Percentiles rank a stretch among this genome's conserved stretches.
These are phyloP conservation scores for Dictyostelium discoideum DNA, from an alignment of 78 protist species.

Conservation along the genomic window DNA sequence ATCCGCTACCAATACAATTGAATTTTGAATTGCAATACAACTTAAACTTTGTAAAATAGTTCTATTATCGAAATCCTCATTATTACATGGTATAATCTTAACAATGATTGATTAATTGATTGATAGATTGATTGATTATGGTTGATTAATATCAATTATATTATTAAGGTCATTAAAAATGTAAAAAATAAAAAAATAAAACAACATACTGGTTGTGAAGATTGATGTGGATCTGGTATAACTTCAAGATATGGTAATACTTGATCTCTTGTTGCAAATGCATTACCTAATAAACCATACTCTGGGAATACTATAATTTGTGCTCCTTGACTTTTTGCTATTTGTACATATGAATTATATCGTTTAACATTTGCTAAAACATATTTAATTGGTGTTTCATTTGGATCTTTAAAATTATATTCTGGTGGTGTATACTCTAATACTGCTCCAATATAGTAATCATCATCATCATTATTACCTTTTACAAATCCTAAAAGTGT, in stretches of 20 bases:
- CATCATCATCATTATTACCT: background rate
- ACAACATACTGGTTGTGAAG: background rate
- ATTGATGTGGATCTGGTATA: conserved; percentile 15
- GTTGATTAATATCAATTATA: too few species aligned
- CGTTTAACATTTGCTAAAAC: background rate
- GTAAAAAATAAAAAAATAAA: background rate
- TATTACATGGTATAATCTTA: conserved; percentile 30
- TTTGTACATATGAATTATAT: background rate
- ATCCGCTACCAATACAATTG: conserved; percentile 13
- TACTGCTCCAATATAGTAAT: conserved; percentile 9
- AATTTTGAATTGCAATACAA: conserved; percentile 40
- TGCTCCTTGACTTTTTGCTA: conserved; percentile 1
- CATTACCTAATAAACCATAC: conserved; percentile 4
- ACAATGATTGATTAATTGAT: too few species aligned
- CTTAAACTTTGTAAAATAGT: conserved; percentile 10
- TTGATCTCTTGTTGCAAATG: conserved; percentile 1
- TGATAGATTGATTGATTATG: too few species aligned
- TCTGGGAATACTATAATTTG: conserved; percentile 55
- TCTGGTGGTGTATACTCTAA: background rate
- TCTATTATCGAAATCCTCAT: background rate
- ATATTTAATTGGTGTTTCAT: background rate
- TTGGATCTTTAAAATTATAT: background rate
- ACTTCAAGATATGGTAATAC: conserved; percentile 1
- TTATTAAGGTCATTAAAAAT: too few species aligned
- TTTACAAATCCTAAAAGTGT: too few species aligned